Evolutionary conservation across 257 asterid species (phyloP).

Genomic region (Plectranthus barbatus): DNA sequence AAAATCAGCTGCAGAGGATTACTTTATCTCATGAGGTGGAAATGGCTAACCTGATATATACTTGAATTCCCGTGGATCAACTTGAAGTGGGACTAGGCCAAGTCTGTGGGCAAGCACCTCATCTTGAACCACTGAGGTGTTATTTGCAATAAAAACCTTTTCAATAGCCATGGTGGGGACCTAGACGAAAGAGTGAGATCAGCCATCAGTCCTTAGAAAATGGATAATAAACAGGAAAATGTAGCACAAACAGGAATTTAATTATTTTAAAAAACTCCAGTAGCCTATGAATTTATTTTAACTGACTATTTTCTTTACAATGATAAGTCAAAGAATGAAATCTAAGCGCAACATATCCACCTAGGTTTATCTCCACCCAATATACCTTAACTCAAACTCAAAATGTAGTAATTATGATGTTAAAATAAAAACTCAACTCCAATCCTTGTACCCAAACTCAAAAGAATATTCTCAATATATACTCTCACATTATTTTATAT

Average conservation of each 20-base stretch:
- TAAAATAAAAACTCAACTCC: too few species aligned
- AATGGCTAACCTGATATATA: conserved; percentile 60
- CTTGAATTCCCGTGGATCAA: conserved; percentile 78
- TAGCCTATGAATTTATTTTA: background rate
- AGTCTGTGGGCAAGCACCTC: conserved; percentile 94
- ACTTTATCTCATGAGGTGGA: background rate
- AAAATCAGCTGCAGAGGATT: background rate
- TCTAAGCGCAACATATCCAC: too few species aligned
- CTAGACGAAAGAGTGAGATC: conserved; percentile 30
- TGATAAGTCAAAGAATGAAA: too few species aligned
- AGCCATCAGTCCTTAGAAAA: conserved; percentile 7
- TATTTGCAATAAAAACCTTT: conserved; percentile 82
- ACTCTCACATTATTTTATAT: too few species aligned
- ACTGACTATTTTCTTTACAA: background rate
- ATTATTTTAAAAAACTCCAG: background rate
- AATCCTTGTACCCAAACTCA: too few species aligned
- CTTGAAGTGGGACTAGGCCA: conserved; percentile 82
- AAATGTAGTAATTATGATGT: too few species aligned
- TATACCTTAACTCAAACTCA: too few species aligned
- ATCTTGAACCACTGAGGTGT: conserved; percentile 90
- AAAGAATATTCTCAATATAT: too few species aligned
- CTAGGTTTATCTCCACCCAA: too few species aligned
- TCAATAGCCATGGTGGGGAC: conserved; percentile 95
- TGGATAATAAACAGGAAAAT: background rate
- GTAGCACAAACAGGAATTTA: background rate